These are phyloP conservation scores for Coccomyxa sp. DNA, from an alignment of 139 green algal genomes.

Conservation along the genomic window DNA sequence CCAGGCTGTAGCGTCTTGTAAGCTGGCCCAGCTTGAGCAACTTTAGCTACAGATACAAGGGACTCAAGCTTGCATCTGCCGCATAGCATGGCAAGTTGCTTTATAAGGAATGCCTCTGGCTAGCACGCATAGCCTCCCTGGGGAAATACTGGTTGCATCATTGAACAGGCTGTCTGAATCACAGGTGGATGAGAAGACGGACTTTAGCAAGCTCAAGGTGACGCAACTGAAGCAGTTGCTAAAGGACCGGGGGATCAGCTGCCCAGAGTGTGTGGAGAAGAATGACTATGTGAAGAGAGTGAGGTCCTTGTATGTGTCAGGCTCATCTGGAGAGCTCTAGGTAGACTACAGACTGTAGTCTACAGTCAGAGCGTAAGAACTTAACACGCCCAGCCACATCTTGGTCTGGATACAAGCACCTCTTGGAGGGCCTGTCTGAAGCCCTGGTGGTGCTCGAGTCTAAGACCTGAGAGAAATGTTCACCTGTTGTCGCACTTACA, in stretches of 20 bases:
- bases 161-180: background rate
- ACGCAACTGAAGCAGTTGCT: slow-evolving; percentile 71
- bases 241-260: slow-evolving; percentile 42
- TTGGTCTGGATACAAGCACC: no score
- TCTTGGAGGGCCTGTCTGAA: no score
- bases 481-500: no score
- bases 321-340: no score
- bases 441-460: no score
- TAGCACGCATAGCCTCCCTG: background rate
- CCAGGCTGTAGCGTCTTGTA: background rate
- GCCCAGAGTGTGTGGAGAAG: slow-evolving; percentile 71
- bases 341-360: no score
- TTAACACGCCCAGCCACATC: no score
- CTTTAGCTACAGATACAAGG: background rate
- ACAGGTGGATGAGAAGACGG: slow-evolving; percentile 45
- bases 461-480: no score
- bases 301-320: no score
- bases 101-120: background rate
- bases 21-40: background rate
- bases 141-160: background rate
- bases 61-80: background rate
- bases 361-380: no score
- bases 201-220: slow-evolving; percentile 55
- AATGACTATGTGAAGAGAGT: slow-evolving; percentile 56
- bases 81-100: background rate